These are phyloP conservation scores for Claviceps sp. DNA, from an alignment of 2,329 filamentous ascomycete genomes.

Conservation along the genomic window DNA sequence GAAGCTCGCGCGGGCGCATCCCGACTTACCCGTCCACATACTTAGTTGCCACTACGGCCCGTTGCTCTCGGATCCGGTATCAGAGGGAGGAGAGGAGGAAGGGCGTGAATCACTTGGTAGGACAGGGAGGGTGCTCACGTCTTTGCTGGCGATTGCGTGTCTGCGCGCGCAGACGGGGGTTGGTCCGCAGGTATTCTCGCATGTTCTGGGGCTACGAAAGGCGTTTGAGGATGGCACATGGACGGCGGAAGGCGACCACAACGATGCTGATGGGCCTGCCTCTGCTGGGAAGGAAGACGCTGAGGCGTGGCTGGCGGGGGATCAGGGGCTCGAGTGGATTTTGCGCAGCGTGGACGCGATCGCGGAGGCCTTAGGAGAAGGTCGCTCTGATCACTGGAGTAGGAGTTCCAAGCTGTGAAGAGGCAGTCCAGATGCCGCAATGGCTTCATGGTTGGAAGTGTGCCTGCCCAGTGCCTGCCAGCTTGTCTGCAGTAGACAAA, in stretches of 20 bases:
- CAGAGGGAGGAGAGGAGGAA: not conserved
- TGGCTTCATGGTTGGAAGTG: too few relatives aligned
- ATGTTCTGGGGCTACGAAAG: conserved; percentile 70
- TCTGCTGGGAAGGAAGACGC: conserved; percentile 20
- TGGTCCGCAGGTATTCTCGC: conserved; percentile 67
- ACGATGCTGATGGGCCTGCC: conserved; percentile 13
- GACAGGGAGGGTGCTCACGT: conserved; percentile 59
- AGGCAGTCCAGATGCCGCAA: too few relatives aligned
- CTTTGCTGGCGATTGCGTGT: conserved; percentile 59
- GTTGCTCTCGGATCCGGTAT: conserved; percentile 54
- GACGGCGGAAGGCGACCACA: conserved; percentile 9
- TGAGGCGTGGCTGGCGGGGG: conserved; percentile 26
- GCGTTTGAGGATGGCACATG: conserved; percentile 54
- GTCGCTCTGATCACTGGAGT: conserved; percentile 20
- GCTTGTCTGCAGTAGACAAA: too few relatives aligned
- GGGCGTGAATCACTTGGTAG: conserved; percentile 26
- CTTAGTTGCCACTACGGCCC: conserved; percentile 61
- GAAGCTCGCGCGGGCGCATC: conserved; percentile 63
- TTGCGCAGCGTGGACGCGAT: conserved; percentile 30
- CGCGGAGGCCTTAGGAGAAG: conserved; percentile 30
- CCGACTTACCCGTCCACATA: conserved; percentile 71
- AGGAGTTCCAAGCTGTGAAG: conserved; percentile 8
- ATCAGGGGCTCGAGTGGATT: conserved; percentile 35
- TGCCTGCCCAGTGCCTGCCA: too few relatives aligned
- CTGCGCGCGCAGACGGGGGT: conserved; percentile 70